Conservation (phyloP, 208 protist genomes). For the Leishmania amazonensis region DNA sequence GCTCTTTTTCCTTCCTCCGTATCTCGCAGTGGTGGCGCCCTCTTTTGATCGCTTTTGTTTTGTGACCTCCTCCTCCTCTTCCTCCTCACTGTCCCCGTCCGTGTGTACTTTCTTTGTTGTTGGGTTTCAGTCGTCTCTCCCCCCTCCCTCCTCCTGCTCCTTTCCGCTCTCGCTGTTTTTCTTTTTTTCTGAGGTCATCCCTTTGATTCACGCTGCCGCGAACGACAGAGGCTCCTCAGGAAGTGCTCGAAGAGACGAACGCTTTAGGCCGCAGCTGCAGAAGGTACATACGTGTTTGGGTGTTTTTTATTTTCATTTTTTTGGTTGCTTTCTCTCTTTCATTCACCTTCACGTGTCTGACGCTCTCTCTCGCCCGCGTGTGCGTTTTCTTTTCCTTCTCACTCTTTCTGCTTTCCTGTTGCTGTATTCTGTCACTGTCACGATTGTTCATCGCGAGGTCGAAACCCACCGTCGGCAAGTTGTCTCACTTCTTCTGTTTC, state of each 20-base stretch:
- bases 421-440: constrained; percentile 1
- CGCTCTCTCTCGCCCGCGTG: not conserved
- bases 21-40: not conserved
- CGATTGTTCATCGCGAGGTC: not conserved
- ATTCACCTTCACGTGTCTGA: not conserved
- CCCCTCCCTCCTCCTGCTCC: not conserved
- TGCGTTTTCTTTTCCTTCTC: constrained; percentile 7
- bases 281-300: not conserved
- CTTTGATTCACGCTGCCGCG: not conserved
- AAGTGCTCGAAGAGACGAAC: not conserved
- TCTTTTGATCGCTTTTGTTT: not conserved
- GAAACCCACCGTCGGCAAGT: constrained; percentile 5
- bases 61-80: not conserved
- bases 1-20: not conserved
- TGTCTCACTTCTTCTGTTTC: not conserved
- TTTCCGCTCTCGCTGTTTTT: not conserved
- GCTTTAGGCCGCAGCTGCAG: not conserved
- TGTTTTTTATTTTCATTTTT: not conserved
- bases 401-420: constrained; percentile 8
- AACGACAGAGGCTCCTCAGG: not conserved
- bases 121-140: not conserved
- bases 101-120: not conserved
- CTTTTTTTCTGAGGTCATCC: not conserved
- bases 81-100: not conserved
- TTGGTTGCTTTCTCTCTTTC: constrained; percentile 1